Conservation (phyloP, 805 yeast genomes). For the Ascoidea asiatica region DNA sequence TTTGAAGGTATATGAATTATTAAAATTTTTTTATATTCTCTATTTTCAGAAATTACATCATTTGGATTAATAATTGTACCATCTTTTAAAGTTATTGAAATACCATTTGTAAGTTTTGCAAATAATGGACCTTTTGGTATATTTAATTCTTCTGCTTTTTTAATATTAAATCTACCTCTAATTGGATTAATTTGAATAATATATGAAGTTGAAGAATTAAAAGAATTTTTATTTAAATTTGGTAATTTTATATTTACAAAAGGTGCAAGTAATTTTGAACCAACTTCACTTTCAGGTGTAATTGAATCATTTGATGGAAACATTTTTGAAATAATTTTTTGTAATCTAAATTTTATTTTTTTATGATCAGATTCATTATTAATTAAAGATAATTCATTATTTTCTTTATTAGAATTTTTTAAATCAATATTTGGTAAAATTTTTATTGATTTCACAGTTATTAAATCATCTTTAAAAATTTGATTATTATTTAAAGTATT, state of each 20-base stretch:
- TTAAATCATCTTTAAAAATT: conserved; percentile 17
- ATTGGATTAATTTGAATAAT: conserved; percentile 51
- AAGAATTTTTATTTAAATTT: conserved; percentile 10
- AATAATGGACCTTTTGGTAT: conserved; percentile 52
- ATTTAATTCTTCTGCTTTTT: conserved; percentile 54
- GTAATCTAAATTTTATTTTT: conserved; percentile 7
- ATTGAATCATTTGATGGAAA: conserved; percentile 34
- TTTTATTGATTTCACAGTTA: conserved; percentile 25
- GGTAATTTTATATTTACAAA: conserved; percentile 24
- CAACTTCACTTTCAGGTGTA: conserved; percentile 14
- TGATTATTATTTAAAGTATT: conserved; percentile 6
- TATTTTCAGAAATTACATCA: conserved; percentile 57
- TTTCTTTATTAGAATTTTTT: too few species aligned
- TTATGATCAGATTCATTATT: neutral
- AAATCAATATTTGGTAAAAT: conserved; percentile 9
- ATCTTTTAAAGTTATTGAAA: conserved; percentile 37
- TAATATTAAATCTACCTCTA: conserved; percentile 64
- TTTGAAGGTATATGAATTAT: conserved; percentile 61
- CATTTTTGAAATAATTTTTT: conserved; percentile 32
- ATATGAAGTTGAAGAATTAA: conserved; percentile 40
- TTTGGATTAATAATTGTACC: conserved; percentile 51
- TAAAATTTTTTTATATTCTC: conserved; percentile 43
- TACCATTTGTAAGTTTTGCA: conserved; percentile 46
- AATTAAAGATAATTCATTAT: neutral
- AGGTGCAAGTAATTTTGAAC: conserved; percentile 21